Conservation (phyloP, 2,329 filamentous ascomycete species). For the Thielaviopsis euricoi region DNA sequence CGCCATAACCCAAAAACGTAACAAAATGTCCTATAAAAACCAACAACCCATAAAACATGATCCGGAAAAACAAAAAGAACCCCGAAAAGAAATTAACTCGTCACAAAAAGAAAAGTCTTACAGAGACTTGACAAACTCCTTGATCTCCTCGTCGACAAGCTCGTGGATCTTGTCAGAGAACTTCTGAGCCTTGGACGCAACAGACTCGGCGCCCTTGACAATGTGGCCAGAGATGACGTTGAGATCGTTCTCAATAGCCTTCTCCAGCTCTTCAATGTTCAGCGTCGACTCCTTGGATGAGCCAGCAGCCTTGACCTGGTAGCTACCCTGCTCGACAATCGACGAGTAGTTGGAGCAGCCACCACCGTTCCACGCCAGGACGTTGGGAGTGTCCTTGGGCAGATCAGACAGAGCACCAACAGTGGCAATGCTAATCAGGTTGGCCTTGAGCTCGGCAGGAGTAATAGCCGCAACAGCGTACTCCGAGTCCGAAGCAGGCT, state of each 20-base stretch:
- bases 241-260: constrained; percentile 44
- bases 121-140: constrained; percentile 27
- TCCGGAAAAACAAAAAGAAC: not conserved
- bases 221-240: constrained; percentile 41
- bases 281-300: constrained; percentile 18
- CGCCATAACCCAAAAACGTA: not conserved
- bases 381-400: constrained; percentile 73
- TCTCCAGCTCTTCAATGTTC: constrained; percentile 42
- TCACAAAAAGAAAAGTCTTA: not conserved
- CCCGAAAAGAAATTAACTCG: not conserved
- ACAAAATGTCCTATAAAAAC: not conserved
- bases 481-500: constrained; percentile 77
- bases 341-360: constrained; percentile 79
- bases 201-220: constrained; percentile 33
- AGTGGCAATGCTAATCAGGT: constrained; percentile 71
- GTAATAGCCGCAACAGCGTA: constrained; percentile 82
- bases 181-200: constrained; percentile 42
- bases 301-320: constrained; percentile 39
- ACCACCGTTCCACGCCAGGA: constrained; percentile 98
- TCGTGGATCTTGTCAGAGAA: constrained; percentile 47
- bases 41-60: not conserved
- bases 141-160: constrained; percentile 43
- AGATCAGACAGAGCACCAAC: constrained; percentile 63
- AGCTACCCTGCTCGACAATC: constrained; percentile 60
- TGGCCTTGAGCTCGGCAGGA: constrained; percentile 84